Conservation (phyloP, 2,329 filamentous ascomycete genomes). For the Penicillium sp. region DNA sequence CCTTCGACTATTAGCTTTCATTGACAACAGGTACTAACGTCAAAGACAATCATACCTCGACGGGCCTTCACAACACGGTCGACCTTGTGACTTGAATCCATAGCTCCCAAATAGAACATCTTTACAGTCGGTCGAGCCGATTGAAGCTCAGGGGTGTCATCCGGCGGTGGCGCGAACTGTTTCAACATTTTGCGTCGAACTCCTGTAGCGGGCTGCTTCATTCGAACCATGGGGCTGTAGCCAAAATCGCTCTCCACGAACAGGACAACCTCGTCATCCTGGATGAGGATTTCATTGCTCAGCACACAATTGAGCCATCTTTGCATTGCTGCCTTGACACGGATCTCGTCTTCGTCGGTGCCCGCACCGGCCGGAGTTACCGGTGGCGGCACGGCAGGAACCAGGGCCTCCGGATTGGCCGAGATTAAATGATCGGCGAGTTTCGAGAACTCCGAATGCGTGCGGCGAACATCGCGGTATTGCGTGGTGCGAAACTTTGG, state of each 20-base stretch:
- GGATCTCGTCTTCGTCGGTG: slow-evolving; percentile 87
- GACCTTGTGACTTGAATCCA: slow-evolving; percentile 96
- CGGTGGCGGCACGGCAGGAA: slow-evolving; percentile 91
- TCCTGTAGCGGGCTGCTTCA: slow-evolving; percentile 94
- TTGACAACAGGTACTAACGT: neutral
- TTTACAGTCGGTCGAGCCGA: slow-evolving; percentile 88
- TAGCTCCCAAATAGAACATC: slow-evolving; percentile 86
- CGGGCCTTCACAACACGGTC: slow-evolving; percentile 89
- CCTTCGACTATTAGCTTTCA: slow-evolving; percentile 47
- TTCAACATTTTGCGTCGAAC: slow-evolving; percentile 93
- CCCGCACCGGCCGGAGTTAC: slow-evolving; percentile 89
- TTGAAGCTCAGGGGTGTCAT: slow-evolving; percentile 91
- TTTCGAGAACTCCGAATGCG: slow-evolving; percentile 93
- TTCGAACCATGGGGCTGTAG: slow-evolving; percentile 89
- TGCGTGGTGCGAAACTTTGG: slow-evolving; percentile 96
- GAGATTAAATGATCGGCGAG: slow-evolving; percentile 94
- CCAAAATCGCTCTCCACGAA: slow-evolving; percentile 99
- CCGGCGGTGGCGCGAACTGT: slow-evolving; percentile 94
- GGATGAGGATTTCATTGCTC: slow-evolving; percentile 83
- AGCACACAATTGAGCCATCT: slow-evolving; percentile 94
- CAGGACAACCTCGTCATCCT: slow-evolving; percentile 93
- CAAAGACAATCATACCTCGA: slow-evolving; percentile 58
- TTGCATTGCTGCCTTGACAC: slow-evolving; percentile 85
- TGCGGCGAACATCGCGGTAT: slow-evolving; percentile 91
- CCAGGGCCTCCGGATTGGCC: slow-evolving; percentile 91